Conservation (phyloP, 176 grass and related monocot species). For the Phoenix roebelenii region DNA sequence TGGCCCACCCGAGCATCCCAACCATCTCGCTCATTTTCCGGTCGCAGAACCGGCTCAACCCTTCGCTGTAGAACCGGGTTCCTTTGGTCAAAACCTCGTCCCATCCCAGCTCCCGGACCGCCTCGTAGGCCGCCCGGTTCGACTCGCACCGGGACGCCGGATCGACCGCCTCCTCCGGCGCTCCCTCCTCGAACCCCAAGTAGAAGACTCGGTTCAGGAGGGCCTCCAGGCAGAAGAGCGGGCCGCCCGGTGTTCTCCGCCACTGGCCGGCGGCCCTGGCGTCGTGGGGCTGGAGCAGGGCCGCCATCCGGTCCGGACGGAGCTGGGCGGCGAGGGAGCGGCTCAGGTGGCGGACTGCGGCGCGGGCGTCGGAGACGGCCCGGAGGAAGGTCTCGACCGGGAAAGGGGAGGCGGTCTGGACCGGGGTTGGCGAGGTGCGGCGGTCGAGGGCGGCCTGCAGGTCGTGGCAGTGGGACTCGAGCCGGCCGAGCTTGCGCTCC, state of each 20-base stretch:
- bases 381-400: slow-evolving; percentile 21
- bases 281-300: slow-evolving; percentile 12
- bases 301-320: slow-evolving; percentile 3
- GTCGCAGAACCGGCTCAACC: slow-evolving; percentile 31
- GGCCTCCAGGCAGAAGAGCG: slow-evolving; percentile 4
- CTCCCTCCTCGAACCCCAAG: slow-evolving; percentile 23
- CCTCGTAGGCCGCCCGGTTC: slow-evolving; percentile 13
- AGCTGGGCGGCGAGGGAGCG: slow-evolving; percentile 14
- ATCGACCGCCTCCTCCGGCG: slow-evolving; percentile 20
- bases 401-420: not conserved
- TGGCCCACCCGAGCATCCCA: slow-evolving; percentile 16
- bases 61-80: slow-evolving; percentile 21
- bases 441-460: slow-evolving; percentile 14
- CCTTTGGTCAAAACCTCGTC: slow-evolving; percentile 26
- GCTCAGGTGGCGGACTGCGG: slow-evolving; percentile 17
- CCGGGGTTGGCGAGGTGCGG: slow-evolving; percentile 3
- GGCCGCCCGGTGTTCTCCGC: too few species aligned
- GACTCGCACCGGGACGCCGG: slow-evolving; percentile 19
- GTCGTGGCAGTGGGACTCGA: slow-evolving; percentile 43
- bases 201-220: slow-evolving; percentile 24
- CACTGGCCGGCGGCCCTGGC: not conserved
- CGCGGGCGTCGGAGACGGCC: slow-evolving; percentile 22
- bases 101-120: slow-evolving; percentile 19
- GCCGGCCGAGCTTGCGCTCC: slow-evolving; percentile 56
- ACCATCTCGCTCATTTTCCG: slow-evolving; percentile 27